These are phyloP conservation scores for Ganoderma multipileum DNA, from an alignment of 1,284 basidiomycete species.

Conservation along the genomic window DNA sequence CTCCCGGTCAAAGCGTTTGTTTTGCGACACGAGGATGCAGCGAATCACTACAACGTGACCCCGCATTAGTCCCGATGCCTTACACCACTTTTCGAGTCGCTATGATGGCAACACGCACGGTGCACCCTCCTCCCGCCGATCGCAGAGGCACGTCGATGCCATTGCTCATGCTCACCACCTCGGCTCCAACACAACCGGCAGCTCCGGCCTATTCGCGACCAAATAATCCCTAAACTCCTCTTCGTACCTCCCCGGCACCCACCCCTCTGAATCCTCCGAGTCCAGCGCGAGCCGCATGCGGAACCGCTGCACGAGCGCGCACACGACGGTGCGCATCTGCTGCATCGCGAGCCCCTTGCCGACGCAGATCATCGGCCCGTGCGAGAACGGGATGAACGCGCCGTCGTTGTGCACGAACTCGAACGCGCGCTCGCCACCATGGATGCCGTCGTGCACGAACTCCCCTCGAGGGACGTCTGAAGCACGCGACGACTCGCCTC, in stretches of 20 bases:
- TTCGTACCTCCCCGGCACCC: constrained; percentile 32
- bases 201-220: constrained; percentile 24
- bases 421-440: too few species aligned
- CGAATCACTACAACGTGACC: too few species aligned
- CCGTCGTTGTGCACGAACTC: constrained; percentile 31
- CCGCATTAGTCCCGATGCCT: too few species aligned
- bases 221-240: constrained; percentile 31
- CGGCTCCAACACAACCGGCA: constrained; percentile 26
- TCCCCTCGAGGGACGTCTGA: neutral
- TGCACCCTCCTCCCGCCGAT: too few species aligned
- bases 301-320: constrained; percentile 36
- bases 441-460: constrained; percentile 32
- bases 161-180: too few species aligned
- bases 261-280: constrained; percentile 16
- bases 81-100: too few species aligned
- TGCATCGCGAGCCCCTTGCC: constrained; percentile 42
- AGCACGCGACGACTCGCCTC: too few species aligned
- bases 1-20: too few species aligned
- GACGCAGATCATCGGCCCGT: constrained; percentile 40
- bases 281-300: constrained; percentile 28
- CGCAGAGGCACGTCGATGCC: too few species aligned
- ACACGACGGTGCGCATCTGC: constrained; percentile 34
- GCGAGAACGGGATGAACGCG: constrained; percentile 41
- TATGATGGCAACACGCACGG: too few species aligned
- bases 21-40: too few species aligned